phyloP scores from a whole-genome alignment of 1,139 yeast genomes.

The Pneumocystis oryctolagi region DNA sequence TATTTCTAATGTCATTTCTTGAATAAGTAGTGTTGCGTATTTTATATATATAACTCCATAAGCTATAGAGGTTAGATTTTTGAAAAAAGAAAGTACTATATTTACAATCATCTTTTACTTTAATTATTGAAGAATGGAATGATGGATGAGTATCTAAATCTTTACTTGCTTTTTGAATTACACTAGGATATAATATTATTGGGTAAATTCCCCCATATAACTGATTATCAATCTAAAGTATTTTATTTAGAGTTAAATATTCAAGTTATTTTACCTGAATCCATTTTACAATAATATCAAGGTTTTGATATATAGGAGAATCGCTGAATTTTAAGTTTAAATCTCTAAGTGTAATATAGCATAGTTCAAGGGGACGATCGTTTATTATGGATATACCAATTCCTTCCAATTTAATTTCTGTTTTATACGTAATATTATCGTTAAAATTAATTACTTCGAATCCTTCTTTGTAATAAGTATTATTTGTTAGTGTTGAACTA shows the following conservation, averaged over 20 bases:
- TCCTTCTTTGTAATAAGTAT: constrained; percentile 1
- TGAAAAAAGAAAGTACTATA: background rate
- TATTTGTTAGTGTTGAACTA: constrained; percentile 19
- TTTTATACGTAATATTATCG: constrained; percentile 47
- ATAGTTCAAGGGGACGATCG: constrained; percentile 54
- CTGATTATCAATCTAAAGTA: constrained; percentile 54
- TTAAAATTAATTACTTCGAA: constrained; percentile 31
- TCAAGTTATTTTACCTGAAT: constrained; percentile 34
- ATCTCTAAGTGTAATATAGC: constrained; percentile 69
- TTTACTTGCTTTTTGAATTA: constrained; percentile 66
- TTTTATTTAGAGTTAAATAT: background rate
- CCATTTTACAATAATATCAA: constrained; percentile 80
- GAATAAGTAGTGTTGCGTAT: constrained; percentile 75
- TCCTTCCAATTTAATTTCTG: constrained; percentile 64
- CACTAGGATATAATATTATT: constrained; percentile 79
- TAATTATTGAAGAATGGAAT: constrained; percentile 67
- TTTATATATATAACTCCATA: constrained; percentile 85
- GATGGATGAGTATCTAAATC: constrained; percentile 87
- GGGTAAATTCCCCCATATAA: constrained; percentile 80
- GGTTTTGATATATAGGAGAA: constrained; percentile 67
- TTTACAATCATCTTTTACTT: constrained; percentile 54
- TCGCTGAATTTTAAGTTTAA: constrained; percentile 68
- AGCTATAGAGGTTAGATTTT: constrained; percentile 20
- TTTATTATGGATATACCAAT: constrained; percentile 77
- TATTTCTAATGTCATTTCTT: constrained; percentile 79